phyloP scores from a whole-genome alignment of 352 stramenopile genomes.

The Phytophthora fragariaefolia region DNA sequence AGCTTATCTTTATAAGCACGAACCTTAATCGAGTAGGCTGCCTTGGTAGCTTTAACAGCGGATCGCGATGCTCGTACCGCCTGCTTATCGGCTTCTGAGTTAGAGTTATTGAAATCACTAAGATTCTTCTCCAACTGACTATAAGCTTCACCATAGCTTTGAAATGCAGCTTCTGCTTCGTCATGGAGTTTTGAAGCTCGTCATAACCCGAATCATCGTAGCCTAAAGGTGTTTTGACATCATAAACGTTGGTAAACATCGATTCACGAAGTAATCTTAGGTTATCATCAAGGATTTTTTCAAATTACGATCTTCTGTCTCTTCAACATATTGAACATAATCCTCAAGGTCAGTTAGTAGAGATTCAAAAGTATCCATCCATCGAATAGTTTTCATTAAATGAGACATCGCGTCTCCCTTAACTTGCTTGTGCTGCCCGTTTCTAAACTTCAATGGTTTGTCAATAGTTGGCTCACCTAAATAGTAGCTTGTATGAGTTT shows the following conservation, averaged over 20 bases:
- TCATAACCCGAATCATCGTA: not conserved
- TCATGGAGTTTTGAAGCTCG: not conserved
- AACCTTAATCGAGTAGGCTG: not conserved
- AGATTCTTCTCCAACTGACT: not conserved
- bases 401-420: not conserved
- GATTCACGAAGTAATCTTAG: not conserved
- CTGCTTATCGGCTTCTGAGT: not conserved
- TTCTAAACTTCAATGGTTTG: not conserved
- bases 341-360: not conserved
- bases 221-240: not conserved
- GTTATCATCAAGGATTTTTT: not conserved
- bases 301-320: not conserved
- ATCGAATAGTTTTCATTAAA: constrained; percentile 10
- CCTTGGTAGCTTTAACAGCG: not conserved
- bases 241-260: not conserved
- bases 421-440: not conserved
- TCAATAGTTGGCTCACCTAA: not conserved
- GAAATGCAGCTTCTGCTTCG: not conserved
- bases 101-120: not conserved
- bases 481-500: not conserved
- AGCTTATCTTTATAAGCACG: not conserved
- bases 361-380: constrained; percentile 5
- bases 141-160: not conserved
- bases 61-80: not conserved
- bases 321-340: not conserved